Conservation (phyloP, 2,329 filamentous ascomycete species). For the Esteya vermicola region DNA sequence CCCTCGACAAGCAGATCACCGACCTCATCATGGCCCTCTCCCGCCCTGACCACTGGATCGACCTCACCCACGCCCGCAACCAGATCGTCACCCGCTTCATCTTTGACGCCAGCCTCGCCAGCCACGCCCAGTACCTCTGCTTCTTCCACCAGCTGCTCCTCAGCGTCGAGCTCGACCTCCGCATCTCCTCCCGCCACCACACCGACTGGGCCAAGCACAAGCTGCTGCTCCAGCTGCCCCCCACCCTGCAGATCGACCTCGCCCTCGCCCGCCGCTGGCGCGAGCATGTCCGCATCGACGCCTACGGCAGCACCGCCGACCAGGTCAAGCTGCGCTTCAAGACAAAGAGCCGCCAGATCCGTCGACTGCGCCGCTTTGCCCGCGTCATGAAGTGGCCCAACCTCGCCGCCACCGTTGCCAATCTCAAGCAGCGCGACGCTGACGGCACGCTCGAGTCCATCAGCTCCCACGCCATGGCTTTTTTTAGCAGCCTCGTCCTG, state of each 20-base stretch:
- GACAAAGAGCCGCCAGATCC: conserved; percentile 52
- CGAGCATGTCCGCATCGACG: conserved; percentile 53
- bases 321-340: conserved; percentile 49
- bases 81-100: conserved; percentile 64
- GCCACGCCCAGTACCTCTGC: conserved; percentile 42
- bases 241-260: conserved; percentile 57
- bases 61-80: conserved; percentile 55
- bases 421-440: conserved; percentile 44
- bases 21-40: conserved; percentile 58
- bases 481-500: conserved; percentile 60
- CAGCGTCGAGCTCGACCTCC: conserved; percentile 55
- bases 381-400: conserved; percentile 68
- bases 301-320: conserved; percentile 37
- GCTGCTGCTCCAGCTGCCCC: conserved; percentile 49
- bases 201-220: conserved; percentile 50
- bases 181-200: conserved; percentile 50
- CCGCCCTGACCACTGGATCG: conserved; percentile 52
- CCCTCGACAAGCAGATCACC: conserved; percentile 56
- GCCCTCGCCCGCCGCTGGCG: conserved; percentile 62
- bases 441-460: conserved; percentile 44
- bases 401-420: conserved; percentile 46
- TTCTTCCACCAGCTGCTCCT: conserved; percentile 70
- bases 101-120: conserved; percentile 41
- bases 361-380: conserved; percentile 54
- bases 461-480: conserved; percentile 61